A percentile compares a stretch with the other conserved stretches of the same genome.
Evolutionary conservation across 345 rosid genomes (phyloP).

Genomic region (Linum tenue): DNA sequence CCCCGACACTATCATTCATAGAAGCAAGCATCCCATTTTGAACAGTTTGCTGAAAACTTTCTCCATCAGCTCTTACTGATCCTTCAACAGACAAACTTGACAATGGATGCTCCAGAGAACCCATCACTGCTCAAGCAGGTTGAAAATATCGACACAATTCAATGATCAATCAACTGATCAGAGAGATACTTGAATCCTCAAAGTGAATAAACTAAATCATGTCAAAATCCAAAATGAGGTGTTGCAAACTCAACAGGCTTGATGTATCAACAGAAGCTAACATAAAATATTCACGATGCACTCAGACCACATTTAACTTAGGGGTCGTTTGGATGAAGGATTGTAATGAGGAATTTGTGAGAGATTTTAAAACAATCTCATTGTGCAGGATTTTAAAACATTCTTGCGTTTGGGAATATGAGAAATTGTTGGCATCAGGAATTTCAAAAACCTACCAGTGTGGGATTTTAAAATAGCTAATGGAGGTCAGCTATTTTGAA

Average conservation of each 20-base stretch:
- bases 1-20: conserved; percentile 25
- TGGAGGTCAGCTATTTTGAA: too few species aligned
- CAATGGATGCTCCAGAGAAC: conserved; percentile 87
- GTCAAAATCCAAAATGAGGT: not conserved
- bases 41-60: conserved; percentile 37
- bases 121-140: conserved; percentile 60
- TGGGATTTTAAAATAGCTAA: too few species aligned
- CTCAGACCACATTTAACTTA: too few species aligned
- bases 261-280: not conserved
- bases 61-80: conserved; percentile 78
- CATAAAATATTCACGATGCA: not conserved
- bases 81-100: conserved; percentile 74
- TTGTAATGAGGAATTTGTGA: too few species aligned
- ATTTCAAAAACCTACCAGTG: too few species aligned
- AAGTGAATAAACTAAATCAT: not conserved
- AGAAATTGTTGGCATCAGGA: too few species aligned
- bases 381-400: too few species aligned
- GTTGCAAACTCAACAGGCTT: not conserved
- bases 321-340: too few species aligned
- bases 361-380: too few species aligned
- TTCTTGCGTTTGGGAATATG: too few species aligned
- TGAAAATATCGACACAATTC: conserved; percentile 1
- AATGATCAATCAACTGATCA: not conserved
- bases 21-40: conserved; percentile 18
- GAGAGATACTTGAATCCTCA: too few species aligned